A percentile compares a stretch with the other conserved stretches of the same genome.
Evolutionary conservation across 441 rosid genomes (phyloP).

Genomic region (Corymbia calophylla): DNA sequence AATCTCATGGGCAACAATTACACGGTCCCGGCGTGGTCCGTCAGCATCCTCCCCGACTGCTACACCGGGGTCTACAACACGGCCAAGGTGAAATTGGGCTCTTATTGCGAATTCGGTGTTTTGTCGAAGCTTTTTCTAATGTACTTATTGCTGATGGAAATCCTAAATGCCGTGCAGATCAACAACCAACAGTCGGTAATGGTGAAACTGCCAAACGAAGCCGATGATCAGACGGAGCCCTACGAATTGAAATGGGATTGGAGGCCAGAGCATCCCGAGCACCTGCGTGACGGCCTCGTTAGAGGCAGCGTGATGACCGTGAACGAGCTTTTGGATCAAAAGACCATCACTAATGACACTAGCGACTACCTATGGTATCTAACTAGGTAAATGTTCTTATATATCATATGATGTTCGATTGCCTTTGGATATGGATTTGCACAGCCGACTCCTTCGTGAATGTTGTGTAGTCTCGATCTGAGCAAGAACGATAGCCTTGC

Average conservation of each 20-base stretch:
- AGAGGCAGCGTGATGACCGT: conserved; percentile 1
- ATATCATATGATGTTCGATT: not conserved
- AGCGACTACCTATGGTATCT: conserved; percentile 29
- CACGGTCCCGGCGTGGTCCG: conserved; percentile 24
- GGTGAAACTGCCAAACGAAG: conserved; percentile 10
- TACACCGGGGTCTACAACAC: conserved; percentile 20
- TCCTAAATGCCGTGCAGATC: not conserved
- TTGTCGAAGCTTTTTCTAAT: not conserved
- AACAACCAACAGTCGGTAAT: conserved; percentile 7
- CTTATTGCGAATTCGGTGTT: not conserved
- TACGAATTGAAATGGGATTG: conserved; percentile 10
- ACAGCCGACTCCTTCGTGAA: not conserved
- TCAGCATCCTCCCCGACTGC: conserved; percentile 19
- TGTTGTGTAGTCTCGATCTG: not conserved
- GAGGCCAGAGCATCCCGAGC: conserved; percentile 5
- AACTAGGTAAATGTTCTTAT: conserved; percentile 15
- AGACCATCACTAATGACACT: conserved; percentile 6
- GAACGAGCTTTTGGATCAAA: conserved; percentile 13
- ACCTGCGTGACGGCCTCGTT: not conserved
- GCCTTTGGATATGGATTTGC: not conserved
- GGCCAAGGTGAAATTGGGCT: conserved; percentile 9
- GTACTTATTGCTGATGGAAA: not conserved
- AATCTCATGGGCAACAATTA: not conserved
- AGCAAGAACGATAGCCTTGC: not conserved
- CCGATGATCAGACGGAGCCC: conserved; percentile 4